Evolutionary conservation across 2,329 filamentous ascomycete species (phyloP).

Genomic region (Fusarium ambrosium): DNA sequence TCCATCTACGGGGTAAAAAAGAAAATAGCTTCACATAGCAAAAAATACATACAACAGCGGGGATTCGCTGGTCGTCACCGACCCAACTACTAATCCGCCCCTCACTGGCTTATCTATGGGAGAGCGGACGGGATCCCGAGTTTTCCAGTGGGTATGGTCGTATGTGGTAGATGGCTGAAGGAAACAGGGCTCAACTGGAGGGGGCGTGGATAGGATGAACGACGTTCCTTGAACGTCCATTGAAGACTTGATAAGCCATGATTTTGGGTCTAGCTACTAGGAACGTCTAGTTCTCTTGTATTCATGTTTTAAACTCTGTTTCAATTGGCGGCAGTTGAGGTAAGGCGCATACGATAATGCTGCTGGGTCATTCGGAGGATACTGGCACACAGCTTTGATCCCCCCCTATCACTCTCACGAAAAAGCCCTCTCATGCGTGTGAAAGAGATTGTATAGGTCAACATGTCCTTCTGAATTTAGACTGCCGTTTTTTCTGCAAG

Average conservation of each 20-base stretch:
- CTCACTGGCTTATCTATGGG: no score
- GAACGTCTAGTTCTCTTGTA: neutral
- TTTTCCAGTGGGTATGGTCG: neutral
- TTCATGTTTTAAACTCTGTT: neutral
- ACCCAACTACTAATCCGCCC: no score
- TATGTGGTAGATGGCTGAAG: neutral
- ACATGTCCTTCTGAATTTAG: neutral
- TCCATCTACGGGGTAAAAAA: neutral
- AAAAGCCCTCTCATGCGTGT: neutral
- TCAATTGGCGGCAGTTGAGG: neutral
- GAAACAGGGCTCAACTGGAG: neutral
- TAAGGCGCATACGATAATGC: neutral
- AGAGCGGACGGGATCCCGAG: neutral
- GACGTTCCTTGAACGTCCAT: neutral
- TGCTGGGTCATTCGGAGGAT: neutral
- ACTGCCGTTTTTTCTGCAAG: neutral
- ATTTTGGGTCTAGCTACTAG: neutral
- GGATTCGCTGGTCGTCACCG: no score
- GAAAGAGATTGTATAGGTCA: neutral
- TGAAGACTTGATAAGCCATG: neutral
- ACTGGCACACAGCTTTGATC: neutral
- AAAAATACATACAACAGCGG: neutral
- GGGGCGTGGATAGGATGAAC: neutral
- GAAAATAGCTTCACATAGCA: neutral
- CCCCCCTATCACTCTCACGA: neutral